These are phyloP conservation scores for Penicillium desertorum DNA, from an alignment of 495 filamentous ascomycete species.

Conservation along the genomic window DNA sequence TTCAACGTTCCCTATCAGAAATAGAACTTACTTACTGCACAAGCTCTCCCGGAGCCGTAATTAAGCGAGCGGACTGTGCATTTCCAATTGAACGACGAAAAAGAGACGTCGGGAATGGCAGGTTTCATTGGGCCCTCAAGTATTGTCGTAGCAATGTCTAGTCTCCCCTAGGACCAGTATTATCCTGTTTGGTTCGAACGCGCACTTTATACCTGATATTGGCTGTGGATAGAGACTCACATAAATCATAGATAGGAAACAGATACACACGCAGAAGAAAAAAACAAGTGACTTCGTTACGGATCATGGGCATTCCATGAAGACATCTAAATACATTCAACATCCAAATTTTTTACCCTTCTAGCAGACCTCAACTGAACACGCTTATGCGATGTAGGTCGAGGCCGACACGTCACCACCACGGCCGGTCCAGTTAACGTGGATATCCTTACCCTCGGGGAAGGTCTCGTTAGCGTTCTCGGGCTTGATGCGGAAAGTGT, in stretches of 20 bases:
- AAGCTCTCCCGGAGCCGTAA: too few species aligned
- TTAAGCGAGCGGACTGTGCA: too few species aligned
- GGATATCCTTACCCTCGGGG: slow-evolving; percentile 83
- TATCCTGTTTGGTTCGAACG: neutral
- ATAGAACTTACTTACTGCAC: too few species aligned
- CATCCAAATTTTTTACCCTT: slow-evolving; percentile 29
- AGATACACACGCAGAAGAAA: slow-evolving; percentile 1
- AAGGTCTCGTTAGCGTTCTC: slow-evolving; percentile 80
- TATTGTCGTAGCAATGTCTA: too few species aligned
- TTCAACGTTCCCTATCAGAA: too few species aligned
- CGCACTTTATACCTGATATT: neutral
- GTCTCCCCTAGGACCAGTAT: neutral
- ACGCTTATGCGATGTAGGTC: slow-evolving; percentile 87
- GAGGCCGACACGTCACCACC: slow-evolving; percentile 96
- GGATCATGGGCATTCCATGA: slow-evolving; percentile 26
- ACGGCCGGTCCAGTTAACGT: slow-evolving; percentile 99
- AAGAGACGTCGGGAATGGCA: too few species aligned
- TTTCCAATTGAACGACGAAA: too few species aligned
- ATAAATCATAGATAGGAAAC: neutral
- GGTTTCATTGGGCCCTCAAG: too few species aligned
- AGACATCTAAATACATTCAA: slow-evolving; percentile 37
- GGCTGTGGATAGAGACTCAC: neutral
- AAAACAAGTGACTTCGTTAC: slow-evolving; percentile 27
- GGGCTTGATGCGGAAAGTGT: slow-evolving; percentile 98
- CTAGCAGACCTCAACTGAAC: slow-evolving; percentile 12